These are phyloP conservation scores for Tolypocladium album DNA, from an alignment of 2,329 filamentous ascomycete genomes.

Conservation along the genomic window DNA sequence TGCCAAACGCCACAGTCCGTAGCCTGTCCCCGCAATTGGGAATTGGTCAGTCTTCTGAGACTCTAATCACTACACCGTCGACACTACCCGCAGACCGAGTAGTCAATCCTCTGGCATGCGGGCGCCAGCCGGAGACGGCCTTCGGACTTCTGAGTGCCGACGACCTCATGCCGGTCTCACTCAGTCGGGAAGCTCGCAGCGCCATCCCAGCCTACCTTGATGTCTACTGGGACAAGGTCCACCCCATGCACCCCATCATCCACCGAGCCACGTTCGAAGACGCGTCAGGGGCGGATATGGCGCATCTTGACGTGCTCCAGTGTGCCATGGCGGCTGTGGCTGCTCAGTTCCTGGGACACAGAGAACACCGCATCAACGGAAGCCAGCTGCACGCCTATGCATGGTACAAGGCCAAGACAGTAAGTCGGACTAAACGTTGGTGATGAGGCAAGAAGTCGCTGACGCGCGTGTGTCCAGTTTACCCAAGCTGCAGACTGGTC, in stretches of 20 bases:
- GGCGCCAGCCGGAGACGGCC: conserved; percentile 29
- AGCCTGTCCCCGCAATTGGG: conserved; percentile 36
- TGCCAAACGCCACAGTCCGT: conserved; percentile 33
- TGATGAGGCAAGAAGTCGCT: neutral
- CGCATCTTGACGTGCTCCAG: conserved; percentile 31
- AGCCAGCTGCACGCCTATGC: conserved; percentile 40
- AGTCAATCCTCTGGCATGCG: conserved; percentile 23
- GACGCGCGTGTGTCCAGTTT: conserved; percentile 19
- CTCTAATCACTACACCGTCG: conserved; percentile 34
- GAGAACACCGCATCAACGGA: conserved; percentile 39
- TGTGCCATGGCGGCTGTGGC: conserved; percentile 49
- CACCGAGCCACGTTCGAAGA: conserved; percentile 35
- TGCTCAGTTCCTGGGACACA: conserved; percentile 36
- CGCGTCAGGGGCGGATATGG: conserved; percentile 15
- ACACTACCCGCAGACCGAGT: conserved; percentile 22
- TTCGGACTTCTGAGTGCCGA: conserved; percentile 21
- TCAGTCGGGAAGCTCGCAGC: conserved; percentile 27
- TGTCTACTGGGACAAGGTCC: conserved; percentile 42
- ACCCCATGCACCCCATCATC: conserved; percentile 37
- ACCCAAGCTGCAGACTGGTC: conserved; percentile 26
- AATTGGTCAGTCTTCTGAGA: conserved; percentile 35
- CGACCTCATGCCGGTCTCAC: conserved; percentile 16
- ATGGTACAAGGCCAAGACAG: conserved; percentile 36
- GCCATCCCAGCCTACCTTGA: conserved; percentile 39
- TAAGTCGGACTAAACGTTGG: conserved; percentile 21